These are phyloP conservation scores for Pseudocercospora fuligena DNA, from an alignment of 2,329 filamentous ascomycete genomes.

Conservation along the genomic window DNA sequence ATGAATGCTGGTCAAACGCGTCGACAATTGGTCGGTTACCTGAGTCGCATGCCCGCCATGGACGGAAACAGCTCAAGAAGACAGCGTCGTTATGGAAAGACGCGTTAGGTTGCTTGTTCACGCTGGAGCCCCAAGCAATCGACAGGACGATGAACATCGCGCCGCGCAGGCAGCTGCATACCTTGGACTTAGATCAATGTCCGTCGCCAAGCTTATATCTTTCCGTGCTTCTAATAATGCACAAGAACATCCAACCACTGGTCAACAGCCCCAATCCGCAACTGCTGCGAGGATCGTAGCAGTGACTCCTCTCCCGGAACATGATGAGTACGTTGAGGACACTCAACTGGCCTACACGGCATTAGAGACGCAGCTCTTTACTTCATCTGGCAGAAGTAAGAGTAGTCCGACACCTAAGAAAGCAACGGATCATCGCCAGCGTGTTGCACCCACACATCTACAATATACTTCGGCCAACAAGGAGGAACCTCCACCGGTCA, in stretches of 20 bases:
- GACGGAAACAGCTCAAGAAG: neutral
- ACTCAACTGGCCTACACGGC: conserved; percentile 49
- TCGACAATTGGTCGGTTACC: neutral
- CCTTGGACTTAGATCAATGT: conserved; percentile 16
- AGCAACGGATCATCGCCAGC: neutral
- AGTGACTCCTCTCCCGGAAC: conserved; percentile 12
- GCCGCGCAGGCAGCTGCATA: conserved; percentile 49
- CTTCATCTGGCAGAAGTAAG: conserved; percentile 31
- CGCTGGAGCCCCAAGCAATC: conserved; percentile 50
- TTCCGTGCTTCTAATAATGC: neutral
- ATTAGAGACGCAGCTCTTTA: conserved; percentile 49
- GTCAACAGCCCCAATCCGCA: neutral
- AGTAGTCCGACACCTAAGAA: neutral
- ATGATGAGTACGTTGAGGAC: conserved; percentile 44
- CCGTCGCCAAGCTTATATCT: conserved; percentile 11
- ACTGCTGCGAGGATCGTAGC: neutral
- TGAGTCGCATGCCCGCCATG: conserved; percentile 15
- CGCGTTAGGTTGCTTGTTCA: conserved; percentile 48
- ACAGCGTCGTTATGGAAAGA: conserved; percentile 19
- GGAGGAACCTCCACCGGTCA: no score
- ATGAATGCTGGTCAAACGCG: neutral
- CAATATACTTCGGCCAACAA: no score
- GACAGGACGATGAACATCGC: conserved; percentile 48
- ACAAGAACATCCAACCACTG: neutral
- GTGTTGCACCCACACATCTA: neutral